Evolutionary conservation across 2,329 filamentous ascomycete species (phyloP).

Genomic region (Alternaria sp.): DNA sequence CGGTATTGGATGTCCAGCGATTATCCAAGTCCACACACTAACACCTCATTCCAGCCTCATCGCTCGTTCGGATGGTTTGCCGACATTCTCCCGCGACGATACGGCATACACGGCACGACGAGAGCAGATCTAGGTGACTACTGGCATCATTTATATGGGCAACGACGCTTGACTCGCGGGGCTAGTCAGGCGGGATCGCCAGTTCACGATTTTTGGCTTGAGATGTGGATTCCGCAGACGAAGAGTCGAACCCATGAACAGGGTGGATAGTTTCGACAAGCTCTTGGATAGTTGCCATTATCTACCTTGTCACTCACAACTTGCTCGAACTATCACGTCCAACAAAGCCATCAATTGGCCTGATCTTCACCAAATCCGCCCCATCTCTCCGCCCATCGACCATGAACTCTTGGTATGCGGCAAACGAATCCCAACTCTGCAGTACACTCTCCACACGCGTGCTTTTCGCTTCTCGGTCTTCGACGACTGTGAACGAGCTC

Average conservation of each 20-base stretch:
- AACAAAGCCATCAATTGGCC: conserved; percentile 25
- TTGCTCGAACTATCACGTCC: conserved; percentile 17
- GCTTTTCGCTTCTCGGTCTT: conserved; percentile 17
- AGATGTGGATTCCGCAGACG: conserved; percentile 22
- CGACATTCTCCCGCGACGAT: conserved; percentile 1
- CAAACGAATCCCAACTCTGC: conserved; percentile 6
- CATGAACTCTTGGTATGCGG: conserved; percentile 17
- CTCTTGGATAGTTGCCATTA: background rate
- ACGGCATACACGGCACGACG: conserved; percentile 9
- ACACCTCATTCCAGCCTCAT: conserved; percentile 1
- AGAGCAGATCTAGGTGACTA: conserved; percentile 17
- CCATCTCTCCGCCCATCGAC: conserved; percentile 2
- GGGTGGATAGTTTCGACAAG: background rate
- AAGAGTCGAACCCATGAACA: background rate
- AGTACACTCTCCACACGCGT: conserved; percentile 18
- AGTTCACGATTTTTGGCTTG: conserved; percentile 5
- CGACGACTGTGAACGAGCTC: conserved; percentile 7
- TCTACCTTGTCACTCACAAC: conserved; percentile 1
- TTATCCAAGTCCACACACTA: background rate
- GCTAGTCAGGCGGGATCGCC: background rate
- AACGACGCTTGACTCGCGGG: conserved; percentile 6
- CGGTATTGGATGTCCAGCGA: background rate
- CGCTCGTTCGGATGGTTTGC: conserved; percentile 19
- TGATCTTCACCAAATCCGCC: conserved; percentile 18
- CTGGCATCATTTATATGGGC: conserved; percentile 13